phyloP scores from a whole-genome alignment of 163 green algal species.

The Chlamydomonas reinhardtii region DNA sequence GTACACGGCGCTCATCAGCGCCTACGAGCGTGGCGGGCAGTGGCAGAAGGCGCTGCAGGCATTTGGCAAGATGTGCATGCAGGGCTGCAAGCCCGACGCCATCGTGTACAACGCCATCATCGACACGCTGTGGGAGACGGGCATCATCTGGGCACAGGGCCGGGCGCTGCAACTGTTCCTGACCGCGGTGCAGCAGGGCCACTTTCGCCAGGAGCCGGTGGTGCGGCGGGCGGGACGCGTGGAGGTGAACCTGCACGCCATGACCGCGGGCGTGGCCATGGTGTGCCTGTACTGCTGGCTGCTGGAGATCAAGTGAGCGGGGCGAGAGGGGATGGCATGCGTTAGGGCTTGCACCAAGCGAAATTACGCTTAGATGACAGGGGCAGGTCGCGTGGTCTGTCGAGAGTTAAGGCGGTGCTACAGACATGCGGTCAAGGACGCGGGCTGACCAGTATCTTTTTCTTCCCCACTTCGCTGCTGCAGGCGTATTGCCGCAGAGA shows the following conservation, averaged over 20 bases:
- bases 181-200: slow-evolving; percentile 69
- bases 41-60: slow-evolving; percentile 72
- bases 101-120: slow-evolving; percentile 83
- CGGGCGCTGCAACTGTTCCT: slow-evolving; percentile 74
- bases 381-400: too few species aligned
- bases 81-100: slow-evolving; percentile 72
- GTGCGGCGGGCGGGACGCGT: slow-evolving; percentile 30
- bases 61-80: slow-evolving; percentile 72
- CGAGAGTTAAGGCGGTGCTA: too few species aligned
- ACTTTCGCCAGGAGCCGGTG: slow-evolving; percentile 68
- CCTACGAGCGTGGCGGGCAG: slow-evolving; percentile 72
- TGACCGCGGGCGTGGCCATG: slow-evolving; percentile 87
- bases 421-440: too few species aligned
- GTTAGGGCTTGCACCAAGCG: too few species aligned
- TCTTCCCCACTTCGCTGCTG: too few species aligned
- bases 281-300: slow-evolving; percentile 86
- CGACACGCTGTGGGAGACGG: slow-evolving; percentile 78
- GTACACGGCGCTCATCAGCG: slow-evolving; percentile 80
- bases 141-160: slow-evolving; percentile 73
- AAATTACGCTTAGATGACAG: too few species aligned
- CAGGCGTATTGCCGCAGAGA: slow-evolving; percentile 42
- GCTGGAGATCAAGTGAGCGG: slow-evolving; percentile 66
- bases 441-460: too few species aligned
- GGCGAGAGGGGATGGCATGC: too few species aligned
- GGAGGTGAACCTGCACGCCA: slow-evolving; percentile 88